Base-by-base conservation (phyloP, 2,329 filamentous ascomycete species). In the Pseudogymnoascus sp. region DNA sequence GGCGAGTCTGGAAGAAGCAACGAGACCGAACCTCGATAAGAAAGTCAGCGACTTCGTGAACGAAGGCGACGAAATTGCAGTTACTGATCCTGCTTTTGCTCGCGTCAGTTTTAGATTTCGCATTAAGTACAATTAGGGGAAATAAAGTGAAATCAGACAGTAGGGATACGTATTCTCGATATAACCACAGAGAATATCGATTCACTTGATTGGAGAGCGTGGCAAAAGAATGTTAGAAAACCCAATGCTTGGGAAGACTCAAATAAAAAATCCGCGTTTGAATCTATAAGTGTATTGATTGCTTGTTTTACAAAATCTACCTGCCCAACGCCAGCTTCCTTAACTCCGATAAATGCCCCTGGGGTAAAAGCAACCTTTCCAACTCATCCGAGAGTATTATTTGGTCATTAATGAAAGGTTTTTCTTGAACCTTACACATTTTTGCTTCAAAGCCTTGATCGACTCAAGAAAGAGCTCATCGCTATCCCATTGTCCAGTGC, bases 381-480 rank as follows among this genome's bases (percentile, higher is more conserved):
- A 33, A 33, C 48, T 55, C 48, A 35, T 55, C 29, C 29, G 48
- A 33, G 48, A 33, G 60, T 44, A 13, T 64, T 68, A 68, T 70
- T 73, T 77, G 66, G 79, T 80, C 83, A 88, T 87, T 71, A 84
- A 82, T 66, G 83, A 78, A 70, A 93, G 80, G 71, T 90, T 87
- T 71, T 85, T 80, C 80, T 89, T 87, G 66, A 93, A 80, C 69
- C 82, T 81, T 72, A 85, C 79, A 68, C 90, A 94, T 80, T 97
- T 97, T 70, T 84, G 80, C 79, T 92, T 96, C 65, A 99, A 78
- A 68, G 91, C 80, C 77, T 88, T 89, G 59, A 99, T 83, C 29
- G 91, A 87, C 77, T 97, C 92, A 62, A 99, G 76, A 79, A 99
- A 97, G 66, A 99, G 81, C 76, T 92, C 87, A 70, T 97, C 93